A percentile compares a stretch with the other conserved stretches of the same genome.
phyloP scores from a whole-genome alignment of 2,329 filamentous ascomycete species.

The Monosporascus sp. region DNA sequence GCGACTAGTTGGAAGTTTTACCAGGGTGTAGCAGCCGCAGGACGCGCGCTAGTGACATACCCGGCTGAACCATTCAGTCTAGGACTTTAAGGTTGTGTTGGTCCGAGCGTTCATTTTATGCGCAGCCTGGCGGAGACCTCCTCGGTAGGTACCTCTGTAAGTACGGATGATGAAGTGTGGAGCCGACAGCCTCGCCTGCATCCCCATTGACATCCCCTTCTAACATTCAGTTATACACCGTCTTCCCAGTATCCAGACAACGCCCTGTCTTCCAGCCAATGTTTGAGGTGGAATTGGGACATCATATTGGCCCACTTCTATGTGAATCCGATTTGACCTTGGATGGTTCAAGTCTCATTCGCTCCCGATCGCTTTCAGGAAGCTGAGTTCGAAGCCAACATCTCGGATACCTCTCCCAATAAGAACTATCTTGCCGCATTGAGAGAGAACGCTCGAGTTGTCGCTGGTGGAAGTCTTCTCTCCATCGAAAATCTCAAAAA shows the following conservation, averaged over 20 bases:
- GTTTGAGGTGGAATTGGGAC: too few species aligned
- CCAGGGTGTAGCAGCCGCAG: background rate
- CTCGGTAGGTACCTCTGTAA: background rate
- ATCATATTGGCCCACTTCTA: too few species aligned
- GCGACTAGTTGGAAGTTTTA: background rate
- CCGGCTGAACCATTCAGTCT: background rate
- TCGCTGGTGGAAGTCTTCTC: conserved; percentile 17
- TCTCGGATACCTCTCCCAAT: conserved; percentile 53
- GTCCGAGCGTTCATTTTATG: background rate
- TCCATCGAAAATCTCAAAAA: conserved; percentile 83
- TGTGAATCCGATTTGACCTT: background rate
- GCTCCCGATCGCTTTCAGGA: conserved; percentile 12
- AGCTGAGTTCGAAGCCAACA: conserved; percentile 46
- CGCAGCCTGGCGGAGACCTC: background rate
- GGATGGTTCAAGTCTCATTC: background rate
- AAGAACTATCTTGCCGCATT: conserved; percentile 55
- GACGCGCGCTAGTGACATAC: background rate
- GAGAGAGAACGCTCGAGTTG: conserved; percentile 17
- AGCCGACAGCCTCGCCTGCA: background rate
- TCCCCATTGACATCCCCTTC: background rate
- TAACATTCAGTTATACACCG: too few species aligned
- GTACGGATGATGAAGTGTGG: background rate
- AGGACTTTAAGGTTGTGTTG: background rate
- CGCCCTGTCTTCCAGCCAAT: too few species aligned
- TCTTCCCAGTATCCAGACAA: too few species aligned